These are phyloP conservation scores for Hypholoma fasciculare DNA, from an alignment of 768 basidiomycete species.

Conservation along the genomic window DNA sequence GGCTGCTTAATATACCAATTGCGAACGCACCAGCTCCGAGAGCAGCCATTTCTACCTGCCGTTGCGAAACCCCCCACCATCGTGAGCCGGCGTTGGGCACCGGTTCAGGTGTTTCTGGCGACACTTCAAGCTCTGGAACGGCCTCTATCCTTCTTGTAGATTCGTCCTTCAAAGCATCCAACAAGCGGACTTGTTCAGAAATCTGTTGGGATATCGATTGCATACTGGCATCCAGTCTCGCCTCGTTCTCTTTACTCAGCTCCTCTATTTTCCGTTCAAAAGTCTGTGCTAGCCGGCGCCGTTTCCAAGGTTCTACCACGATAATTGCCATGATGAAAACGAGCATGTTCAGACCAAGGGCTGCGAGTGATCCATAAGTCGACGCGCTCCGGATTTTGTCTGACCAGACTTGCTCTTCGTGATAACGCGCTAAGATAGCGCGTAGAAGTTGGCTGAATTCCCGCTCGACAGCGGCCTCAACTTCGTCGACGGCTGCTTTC, in stretches of 20 bases:
- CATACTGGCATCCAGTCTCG: constrained; percentile 48
- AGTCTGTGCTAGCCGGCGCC: constrained; percentile 79
- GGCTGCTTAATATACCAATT: constrained; percentile 30
- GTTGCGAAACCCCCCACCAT: constrained; percentile 14
- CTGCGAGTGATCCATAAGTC: constrained; percentile 89
- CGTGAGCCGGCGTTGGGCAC: background rate
- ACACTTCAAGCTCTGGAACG: background rate
- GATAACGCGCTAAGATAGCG: constrained; percentile 87
- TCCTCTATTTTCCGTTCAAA: constrained; percentile 85
- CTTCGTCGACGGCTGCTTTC: constrained; percentile 63
- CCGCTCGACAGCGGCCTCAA: constrained; percentile 81
- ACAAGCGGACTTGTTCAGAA: constrained; percentile 41
- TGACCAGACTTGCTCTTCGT: constrained; percentile 99
- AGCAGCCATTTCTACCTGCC: constrained; percentile 29
- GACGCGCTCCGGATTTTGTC: constrained; percentile 97
- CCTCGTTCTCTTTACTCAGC: constrained; percentile 55
- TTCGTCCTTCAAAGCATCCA: constrained; percentile 26
- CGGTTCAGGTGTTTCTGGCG: background rate
- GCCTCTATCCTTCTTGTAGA: constrained; percentile 15
- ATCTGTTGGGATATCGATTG: constrained; percentile 47
- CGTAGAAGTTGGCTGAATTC: constrained; percentile 89
- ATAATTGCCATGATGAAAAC: constrained; percentile 91
- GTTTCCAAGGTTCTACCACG: constrained; percentile 96
- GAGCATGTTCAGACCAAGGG: constrained; percentile 82
- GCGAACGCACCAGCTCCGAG: constrained; percentile 37